A percentile compares a stretch with the other conserved stretches of the same genome.
Evolutionary conservation across 495 filamentous ascomycete genomes (phyloP).

Genomic region (Aspergillus olivimuriae): DNA sequence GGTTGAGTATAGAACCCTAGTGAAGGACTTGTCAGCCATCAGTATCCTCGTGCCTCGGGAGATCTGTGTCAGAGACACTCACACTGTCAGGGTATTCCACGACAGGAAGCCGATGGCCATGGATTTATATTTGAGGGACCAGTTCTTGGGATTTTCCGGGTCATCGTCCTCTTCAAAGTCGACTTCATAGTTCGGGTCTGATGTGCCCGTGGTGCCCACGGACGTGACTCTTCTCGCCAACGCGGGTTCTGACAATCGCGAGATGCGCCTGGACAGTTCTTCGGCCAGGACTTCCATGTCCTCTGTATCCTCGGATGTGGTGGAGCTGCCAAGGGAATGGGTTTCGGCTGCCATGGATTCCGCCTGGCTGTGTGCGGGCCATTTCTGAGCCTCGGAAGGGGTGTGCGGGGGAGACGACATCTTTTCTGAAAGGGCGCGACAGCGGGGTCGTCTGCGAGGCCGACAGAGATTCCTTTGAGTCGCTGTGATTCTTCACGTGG

Average conservation of each 20-base stretch:
- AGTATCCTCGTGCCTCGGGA: neutral
- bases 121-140: conserved; percentile 61
- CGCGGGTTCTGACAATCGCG: conserved; percentile 19
- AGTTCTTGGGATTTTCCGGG: conserved; percentile 67
- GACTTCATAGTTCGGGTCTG: conserved; percentile 67
- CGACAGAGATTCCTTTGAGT: neutral
- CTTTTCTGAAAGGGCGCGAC: too few species aligned
- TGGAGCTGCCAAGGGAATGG: conserved; percentile 22
- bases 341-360: conserved; percentile 13
- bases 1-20: conserved; percentile 74
- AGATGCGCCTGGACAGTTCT: conserved; percentile 21
- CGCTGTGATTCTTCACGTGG: too few species aligned
- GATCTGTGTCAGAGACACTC: too few species aligned
- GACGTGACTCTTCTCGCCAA: conserved; percentile 41
- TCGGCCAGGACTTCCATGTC: conserved; percentile 22
- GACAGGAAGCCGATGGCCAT: conserved; percentile 59
- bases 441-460: neutral
- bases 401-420: conserved; percentile 16
- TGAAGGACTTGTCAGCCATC: conserved; percentile 1
- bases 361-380: conserved; percentile 15
- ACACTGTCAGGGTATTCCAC: conserved; percentile 66
- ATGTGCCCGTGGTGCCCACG: conserved; percentile 51
- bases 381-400: conserved; percentile 19
- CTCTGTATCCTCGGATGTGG: conserved; percentile 27
- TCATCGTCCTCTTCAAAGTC: conserved; percentile 61